Conservation (phyloP, 2,329 filamentous ascomycete species). For the Cordyceps farinosa region DNA sequence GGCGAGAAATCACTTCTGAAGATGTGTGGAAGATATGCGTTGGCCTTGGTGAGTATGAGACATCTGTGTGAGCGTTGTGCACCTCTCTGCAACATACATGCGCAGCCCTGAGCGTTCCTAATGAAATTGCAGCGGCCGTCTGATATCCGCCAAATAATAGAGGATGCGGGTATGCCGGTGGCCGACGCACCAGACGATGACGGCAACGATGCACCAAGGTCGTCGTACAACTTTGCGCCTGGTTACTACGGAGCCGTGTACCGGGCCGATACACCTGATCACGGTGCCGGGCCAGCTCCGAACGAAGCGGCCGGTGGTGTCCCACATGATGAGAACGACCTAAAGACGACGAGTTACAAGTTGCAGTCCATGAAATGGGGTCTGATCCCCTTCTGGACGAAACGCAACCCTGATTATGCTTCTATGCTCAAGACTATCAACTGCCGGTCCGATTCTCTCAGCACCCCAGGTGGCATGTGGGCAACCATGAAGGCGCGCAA, state of each 20-base stretch:
- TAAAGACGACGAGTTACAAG: conserved; percentile 58
- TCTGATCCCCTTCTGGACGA: conserved; percentile 89
- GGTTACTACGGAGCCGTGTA: conserved; percentile 84
- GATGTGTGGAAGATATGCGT: conserved; percentile 68
- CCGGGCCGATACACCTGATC: conserved; percentile 66
- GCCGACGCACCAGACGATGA: conserved; percentile 70
- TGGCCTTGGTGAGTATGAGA: conserved; percentile 45
- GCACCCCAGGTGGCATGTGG: conserved; percentile 80
- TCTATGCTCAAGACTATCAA: conserved; percentile 88
- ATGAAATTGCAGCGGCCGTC: conserved; percentile 60
- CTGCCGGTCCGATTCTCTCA: conserved; percentile 83
- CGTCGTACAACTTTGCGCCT: conserved; percentile 90
- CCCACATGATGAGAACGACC: not conserved
- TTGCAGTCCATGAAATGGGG: conserved; percentile 97
- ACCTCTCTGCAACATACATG: not conserved
- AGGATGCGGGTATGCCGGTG: conserved; percentile 70
- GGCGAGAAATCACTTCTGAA: conserved; percentile 6
- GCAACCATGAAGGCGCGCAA: conserved; percentile 84
- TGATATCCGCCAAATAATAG: conserved; percentile 69
- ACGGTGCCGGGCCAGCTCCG: conserved; percentile 46
- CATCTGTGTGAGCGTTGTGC: not conserved
- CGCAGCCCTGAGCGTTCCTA: not conserved
- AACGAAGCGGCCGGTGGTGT: conserved; percentile 21
- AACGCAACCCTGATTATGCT: conserved; percentile 72
- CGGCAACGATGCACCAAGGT: conserved; percentile 55